Base-by-base conservation (phyloP, 352 stramenopile species). In the Phytophthora aleatoria region DNA sequence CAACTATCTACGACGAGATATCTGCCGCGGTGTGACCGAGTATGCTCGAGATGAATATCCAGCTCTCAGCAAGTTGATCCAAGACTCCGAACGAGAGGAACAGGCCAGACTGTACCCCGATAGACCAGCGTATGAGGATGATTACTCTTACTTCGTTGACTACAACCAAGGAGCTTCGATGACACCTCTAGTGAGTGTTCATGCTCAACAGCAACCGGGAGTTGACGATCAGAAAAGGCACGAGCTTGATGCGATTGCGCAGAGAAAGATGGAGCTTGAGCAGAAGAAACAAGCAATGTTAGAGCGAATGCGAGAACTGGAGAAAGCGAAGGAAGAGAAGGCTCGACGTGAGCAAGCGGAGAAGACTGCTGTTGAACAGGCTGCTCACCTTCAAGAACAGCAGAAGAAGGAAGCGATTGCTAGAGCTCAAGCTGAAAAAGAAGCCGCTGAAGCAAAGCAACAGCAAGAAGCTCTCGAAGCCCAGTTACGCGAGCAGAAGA, bases 21-120 rank as follows among this genome's bases (percentile, higher is more conserved):
- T 96, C 31, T 93, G 84, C 27, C 86, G 88, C 13, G 88, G 88
- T 2, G 85, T 93, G 57, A 96, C 86, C 0, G 88, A 96, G 61
- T 95, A 95, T 62, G 60, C 66, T 24, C 64, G 69, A 43, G 64
- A 90, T 28, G 80, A 87, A 24, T 96, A 96, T 57, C 88, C 88
- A 28, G 66, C 69, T 1, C 61, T 96, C 30, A 94, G 84, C 53
- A 83, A 87, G 38, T 45, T 87, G 28, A 90, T 96, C 15, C 63
- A 92, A 67, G 69, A 85, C 8, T 77, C 71, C 2, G 88, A 96
- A 59, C 44, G 41, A 1, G 64, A 71, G 41, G 88, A 96, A 61
- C 78, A 77, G 16, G 51, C 64, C n/a, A 69, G 50, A 42, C 38
- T 96, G 65, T 95, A 95, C 50, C 83, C 86, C 5, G 64, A 74